phyloP scores from a whole-genome alignment of 345 rosid genomes.

The Eucalyptus grandis region DNA sequence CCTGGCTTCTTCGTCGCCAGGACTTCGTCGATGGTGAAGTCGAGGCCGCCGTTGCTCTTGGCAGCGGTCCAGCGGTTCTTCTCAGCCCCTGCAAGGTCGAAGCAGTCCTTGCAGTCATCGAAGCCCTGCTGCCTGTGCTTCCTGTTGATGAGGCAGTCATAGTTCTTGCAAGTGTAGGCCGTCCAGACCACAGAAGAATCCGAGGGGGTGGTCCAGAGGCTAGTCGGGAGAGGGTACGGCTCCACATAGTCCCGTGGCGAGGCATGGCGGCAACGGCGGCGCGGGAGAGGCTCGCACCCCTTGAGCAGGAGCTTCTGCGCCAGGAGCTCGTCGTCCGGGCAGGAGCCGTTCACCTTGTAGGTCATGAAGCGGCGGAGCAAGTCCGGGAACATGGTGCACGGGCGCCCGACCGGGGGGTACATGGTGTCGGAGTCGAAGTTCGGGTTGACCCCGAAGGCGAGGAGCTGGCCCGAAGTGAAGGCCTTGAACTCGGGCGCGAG shows the following conservation, averaged over 20 bases:
- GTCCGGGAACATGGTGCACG: slow-evolving; percentile 34
- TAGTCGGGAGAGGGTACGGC: slow-evolving; percentile 35
- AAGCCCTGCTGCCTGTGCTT: slow-evolving; percentile 29
- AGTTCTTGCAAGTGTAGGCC: slow-evolving; percentile 44
- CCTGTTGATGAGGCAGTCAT: slow-evolving; percentile 32
- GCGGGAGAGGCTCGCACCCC: slow-evolving; percentile 63
- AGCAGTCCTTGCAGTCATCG: slow-evolving; percentile 60
- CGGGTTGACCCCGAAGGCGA: slow-evolving; percentile 31
- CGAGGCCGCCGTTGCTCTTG: background rate
- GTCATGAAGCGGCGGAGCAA: slow-evolving; percentile 36
- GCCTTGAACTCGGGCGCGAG: slow-evolving; percentile 34
- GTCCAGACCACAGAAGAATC: slow-evolving; percentile 52
- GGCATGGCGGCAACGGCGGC: slow-evolving; percentile 40
- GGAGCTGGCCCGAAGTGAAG: slow-evolving; percentile 28
- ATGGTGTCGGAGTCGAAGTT: slow-evolving; percentile 38
- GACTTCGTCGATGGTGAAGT: slow-evolving; percentile 40
- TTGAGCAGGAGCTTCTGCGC: slow-evolving; percentile 57
- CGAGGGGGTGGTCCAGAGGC: slow-evolving; percentile 33
- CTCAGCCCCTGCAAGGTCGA: slow-evolving; percentile 36
- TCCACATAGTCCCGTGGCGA: slow-evolving; percentile 5
- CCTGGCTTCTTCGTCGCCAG: slow-evolving; percentile 22
- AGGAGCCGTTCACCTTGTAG: slow-evolving; percentile 37
- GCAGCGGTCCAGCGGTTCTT: slow-evolving; percentile 21
- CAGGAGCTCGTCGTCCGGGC: slow-evolving; percentile 42
- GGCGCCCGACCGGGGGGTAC: slow-evolving; percentile 27